A percentile compares a stretch with the other conserved stretches of the same genome.
phyloP scores from a whole-genome alignment of 2,329 filamentous ascomycete genomes.

The Pestalotiopsis sp. region DNA sequence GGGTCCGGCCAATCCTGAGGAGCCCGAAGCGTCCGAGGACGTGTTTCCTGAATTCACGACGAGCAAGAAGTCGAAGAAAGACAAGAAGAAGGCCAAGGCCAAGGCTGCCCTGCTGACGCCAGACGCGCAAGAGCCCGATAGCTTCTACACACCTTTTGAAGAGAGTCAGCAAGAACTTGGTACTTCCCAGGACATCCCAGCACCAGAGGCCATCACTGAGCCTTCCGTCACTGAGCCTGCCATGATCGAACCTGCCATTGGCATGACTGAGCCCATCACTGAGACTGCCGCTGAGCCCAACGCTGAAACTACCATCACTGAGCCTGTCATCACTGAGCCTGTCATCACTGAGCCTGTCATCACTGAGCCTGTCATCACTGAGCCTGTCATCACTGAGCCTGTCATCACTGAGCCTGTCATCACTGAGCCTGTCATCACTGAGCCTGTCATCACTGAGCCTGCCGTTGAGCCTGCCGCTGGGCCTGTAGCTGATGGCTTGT shows the following conservation, averaged over 20 bases:
- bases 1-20: conserved; percentile 14
- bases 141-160: conserved; percentile 15
- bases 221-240: no score
- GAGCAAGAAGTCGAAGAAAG: conserved; percentile 23
- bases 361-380: neutral
- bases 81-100: conserved; percentile 37
- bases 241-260: no score
- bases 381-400: neutral
- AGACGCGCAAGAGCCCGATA: conserved; percentile 14
- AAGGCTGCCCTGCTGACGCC: conserved; percentile 23
- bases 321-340: neutral
- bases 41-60: conserved; percentile 18
- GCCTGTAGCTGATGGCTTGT: neutral
- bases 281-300: no score
- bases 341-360: neutral
- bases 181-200: neutral
- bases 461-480: neutral
- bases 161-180: neutral
- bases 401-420: neutral
- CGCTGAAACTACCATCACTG: no score
- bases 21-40: conserved; percentile 26
- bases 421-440: neutral
- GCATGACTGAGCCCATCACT: no score
- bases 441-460: neutral
- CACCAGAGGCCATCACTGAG: neutral